phyloP scores from a whole-genome alignment of 2,329 filamentous ascomycete species.

The Atkinsonella texensis region DNA sequence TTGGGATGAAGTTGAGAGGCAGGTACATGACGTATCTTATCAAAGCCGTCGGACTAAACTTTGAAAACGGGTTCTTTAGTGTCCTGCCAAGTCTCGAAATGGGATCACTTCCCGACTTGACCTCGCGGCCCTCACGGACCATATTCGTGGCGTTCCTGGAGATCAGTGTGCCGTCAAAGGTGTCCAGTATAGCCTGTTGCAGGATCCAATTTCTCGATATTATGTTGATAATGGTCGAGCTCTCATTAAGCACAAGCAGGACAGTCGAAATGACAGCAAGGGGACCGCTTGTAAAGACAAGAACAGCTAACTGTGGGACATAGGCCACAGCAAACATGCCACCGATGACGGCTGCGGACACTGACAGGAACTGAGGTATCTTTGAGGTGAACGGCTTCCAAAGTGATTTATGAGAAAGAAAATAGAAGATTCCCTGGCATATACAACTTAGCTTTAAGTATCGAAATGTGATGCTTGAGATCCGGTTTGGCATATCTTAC shows the following conservation, averaged over 20 bases:
- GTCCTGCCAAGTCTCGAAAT: slow-evolving; percentile 45
- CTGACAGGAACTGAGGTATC: slow-evolving; percentile 48
- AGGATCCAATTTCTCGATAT: slow-evolving; percentile 61
- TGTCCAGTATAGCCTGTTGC: slow-evolving; percentile 73
- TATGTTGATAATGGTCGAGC: slow-evolving; percentile 43
- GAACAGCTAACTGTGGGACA: slow-evolving; percentile 67
- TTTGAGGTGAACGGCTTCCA: slow-evolving; percentile 48
- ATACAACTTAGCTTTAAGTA: neutral
- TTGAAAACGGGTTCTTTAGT: slow-evolving; percentile 44
- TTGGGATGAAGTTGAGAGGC: slow-evolving; percentile 84
- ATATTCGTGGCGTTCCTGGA: slow-evolving; percentile 41
- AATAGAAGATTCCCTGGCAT: slow-evolving; percentile 45
- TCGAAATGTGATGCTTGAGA: too few relatives aligned
- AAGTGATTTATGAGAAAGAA: slow-evolving; percentile 39
- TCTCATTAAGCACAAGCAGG: slow-evolving; percentile 54
- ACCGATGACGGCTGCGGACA: slow-evolving; percentile 60
- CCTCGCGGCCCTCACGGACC: slow-evolving; percentile 61
- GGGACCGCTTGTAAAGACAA: slow-evolving; percentile 77
- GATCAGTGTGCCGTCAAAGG: slow-evolving; percentile 66
- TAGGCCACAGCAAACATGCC: slow-evolving; percentile 87
- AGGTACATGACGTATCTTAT: slow-evolving; percentile 75
- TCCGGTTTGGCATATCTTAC: slow-evolving; percentile 16
- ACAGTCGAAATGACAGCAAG: slow-evolving; percentile 63
- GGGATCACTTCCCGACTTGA: slow-evolving; percentile 50
- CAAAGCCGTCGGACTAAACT: slow-evolving; percentile 48